Evolutionary conservation across 192 early-diverging fungal genomes (phyloP).

Genomic region (Entomortierella chlamydospora): DNA sequence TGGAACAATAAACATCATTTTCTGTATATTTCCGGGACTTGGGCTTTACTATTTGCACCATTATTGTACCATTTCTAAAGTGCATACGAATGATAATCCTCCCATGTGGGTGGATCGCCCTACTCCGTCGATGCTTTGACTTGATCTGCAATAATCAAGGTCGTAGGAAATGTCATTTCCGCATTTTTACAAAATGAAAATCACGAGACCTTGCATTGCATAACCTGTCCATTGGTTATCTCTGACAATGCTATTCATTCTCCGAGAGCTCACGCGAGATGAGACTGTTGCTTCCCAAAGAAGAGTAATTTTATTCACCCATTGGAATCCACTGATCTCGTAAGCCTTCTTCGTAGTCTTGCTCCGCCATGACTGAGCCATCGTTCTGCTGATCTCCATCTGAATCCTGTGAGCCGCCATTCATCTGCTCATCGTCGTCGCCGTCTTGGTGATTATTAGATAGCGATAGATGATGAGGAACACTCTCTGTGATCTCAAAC

Average conservation of each 20-base stretch:
- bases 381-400: conserved; percentile 27
- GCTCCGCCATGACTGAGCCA: conserved; percentile 23
- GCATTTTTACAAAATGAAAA: no score
- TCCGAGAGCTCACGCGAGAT: background rate
- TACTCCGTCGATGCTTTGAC: no score
- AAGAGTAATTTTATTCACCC: conserved; percentile 38
- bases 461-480: conserved; percentile 7
- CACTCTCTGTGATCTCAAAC: conserved; percentile 56
- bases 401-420: conserved; percentile 15
- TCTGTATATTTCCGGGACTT: background rate
- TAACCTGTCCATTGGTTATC: no score
- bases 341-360: conserved; percentile 41
- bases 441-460: conserved; percentile 1
- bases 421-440: conserved; percentile 25
- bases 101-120: no score
- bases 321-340: conserved; percentile 53
- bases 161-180: no score
- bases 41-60: no score
- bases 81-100: no score
- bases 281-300: background rate
- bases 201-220: background rate
- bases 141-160: no score
- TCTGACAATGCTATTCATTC: conserved; percentile 5
- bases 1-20: conserved; percentile 8
- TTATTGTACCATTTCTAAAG: no score